Percentiles rank a stretch among this genome's conserved stretches.
phyloP scores from a whole-genome alignment of 2,329 filamentous ascomycete genomes.

The Aspergillus carbonarius region DNA sequence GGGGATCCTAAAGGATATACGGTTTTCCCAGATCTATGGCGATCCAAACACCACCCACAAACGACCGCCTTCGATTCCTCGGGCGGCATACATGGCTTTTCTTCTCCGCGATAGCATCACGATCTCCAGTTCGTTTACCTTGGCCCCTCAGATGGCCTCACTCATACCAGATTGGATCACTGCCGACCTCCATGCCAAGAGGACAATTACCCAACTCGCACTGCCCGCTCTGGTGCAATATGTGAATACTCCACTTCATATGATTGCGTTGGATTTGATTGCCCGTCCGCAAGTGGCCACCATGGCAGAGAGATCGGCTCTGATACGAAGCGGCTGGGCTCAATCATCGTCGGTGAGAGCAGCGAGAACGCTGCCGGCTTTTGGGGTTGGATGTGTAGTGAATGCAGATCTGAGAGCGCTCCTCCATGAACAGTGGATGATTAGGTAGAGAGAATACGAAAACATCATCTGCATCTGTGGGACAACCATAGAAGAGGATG shows the following conservation, averaged over 20 bases:
- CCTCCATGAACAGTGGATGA: neutral
- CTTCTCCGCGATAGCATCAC: conserved; percentile 77
- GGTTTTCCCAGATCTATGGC: conserved; percentile 67
- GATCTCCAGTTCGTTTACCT: conserved; percentile 59
- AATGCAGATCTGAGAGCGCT: neutral
- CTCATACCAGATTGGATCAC: conserved; percentile 25
- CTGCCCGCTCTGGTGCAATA: conserved; percentile 76
- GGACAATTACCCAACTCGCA: conserved; percentile 62
- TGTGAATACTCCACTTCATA: conserved; percentile 75
- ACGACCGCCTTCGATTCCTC: neutral
- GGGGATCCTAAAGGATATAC: conserved; percentile 32
- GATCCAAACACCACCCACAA: neutral
- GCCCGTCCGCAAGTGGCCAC: neutral
- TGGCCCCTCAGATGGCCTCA: conserved; percentile 23
- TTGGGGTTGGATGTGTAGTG: neutral
- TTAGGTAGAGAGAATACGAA: neutral
- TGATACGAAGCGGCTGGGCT: neutral
- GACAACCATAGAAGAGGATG: neutral
- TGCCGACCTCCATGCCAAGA: conserved; percentile 22
- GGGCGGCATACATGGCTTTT: conserved; percentile 49
- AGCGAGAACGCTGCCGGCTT: neutral
- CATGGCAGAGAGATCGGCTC: neutral
- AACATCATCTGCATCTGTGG: neutral
- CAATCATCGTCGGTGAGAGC: neutral
- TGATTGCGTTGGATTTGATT: conserved; percentile 73